Evolutionary conservation across 2,329 filamentous ascomycete species (phyloP).

Genomic region (Akanthomyces uredinophilus): DNA sequence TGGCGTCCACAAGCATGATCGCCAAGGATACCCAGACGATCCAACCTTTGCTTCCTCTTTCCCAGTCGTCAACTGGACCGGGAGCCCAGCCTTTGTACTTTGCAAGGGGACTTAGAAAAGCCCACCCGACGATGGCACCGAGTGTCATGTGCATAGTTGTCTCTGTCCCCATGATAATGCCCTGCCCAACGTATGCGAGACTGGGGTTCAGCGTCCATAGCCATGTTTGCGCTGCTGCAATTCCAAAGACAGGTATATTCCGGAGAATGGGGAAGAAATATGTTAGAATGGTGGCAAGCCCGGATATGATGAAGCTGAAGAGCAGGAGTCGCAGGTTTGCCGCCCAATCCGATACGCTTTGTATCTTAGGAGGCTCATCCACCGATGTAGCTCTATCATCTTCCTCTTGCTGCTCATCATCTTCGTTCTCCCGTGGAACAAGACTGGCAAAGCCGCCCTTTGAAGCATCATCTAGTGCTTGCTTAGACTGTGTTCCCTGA

Average conservation of each 20-base stretch:
- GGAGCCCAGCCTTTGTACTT: slow-evolving; percentile 86
- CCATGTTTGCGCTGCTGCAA: slow-evolving; percentile 70
- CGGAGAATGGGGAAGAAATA: slow-evolving; percentile 87
- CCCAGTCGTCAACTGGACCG: slow-evolving; percentile 82
- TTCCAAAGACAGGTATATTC: slow-evolving; percentile 81
- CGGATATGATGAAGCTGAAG: slow-evolving; percentile 54
- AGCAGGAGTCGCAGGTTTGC: slow-evolving; percentile 51
- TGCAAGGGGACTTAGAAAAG: slow-evolving; percentile 79
- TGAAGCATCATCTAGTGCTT: slow-evolving; percentile 30
- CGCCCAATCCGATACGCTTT: slow-evolving; percentile 30
- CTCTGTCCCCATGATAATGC: slow-evolving; percentile 95
- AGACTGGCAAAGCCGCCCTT: slow-evolving; percentile 40
- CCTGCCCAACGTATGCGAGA: slow-evolving; percentile 94
- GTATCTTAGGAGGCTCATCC: slow-evolving; percentile 26
- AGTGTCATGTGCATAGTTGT: slow-evolving; percentile 95
- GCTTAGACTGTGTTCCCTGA: slow-evolving; percentile 30
- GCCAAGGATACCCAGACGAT: slow-evolving; percentile 95
- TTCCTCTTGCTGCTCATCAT: slow-evolving; percentile 21
- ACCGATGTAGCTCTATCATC: slow-evolving; percentile 29
- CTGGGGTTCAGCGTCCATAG: slow-evolving; percentile 96
- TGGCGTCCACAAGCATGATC: slow-evolving; percentile 92
- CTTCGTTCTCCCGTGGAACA: slow-evolving; percentile 29
- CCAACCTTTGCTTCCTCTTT: slow-evolving; percentile 92
- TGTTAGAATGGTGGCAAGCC: slow-evolving; percentile 69
- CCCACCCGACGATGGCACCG: slow-evolving; percentile 87